Base-by-base conservation (phyloP, 805 yeast genomes). In the Ogataea nitratoaversa region DNA sequence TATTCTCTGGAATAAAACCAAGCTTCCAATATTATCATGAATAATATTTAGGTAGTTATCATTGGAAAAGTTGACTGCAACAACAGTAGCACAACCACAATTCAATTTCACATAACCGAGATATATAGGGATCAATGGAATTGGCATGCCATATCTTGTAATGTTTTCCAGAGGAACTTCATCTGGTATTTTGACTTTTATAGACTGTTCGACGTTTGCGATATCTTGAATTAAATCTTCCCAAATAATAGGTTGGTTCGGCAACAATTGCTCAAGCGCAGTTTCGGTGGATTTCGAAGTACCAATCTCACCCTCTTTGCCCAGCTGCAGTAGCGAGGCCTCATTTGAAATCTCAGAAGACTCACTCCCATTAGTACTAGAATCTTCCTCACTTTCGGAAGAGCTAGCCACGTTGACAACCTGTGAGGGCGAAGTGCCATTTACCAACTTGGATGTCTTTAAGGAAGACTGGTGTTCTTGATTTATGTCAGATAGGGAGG, bases 91-190 rank as follows among this genome's bases (percentile, higher is more conserved):
- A 12, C 11, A 13, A 3, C 41, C 32, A 18, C 33, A 30, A 2
- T 18, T 19, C 6, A n/a, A 11, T 3, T 33, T 32, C 19, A 20
- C 24, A 32, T 36, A 40, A 2, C 57, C 57, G 3, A 50, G 18
- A 28, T 44, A 52, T 4, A 52, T 37, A 2, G 57, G 57, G 9
- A 52, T 31, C 9, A 45, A 25, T 8, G 57, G 57, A 1, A 52
- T 28, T 2, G 50, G 43, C 1, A 33, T 36, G 17, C 19, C 20
- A 17, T 17, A 34, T n/a, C 24, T 30, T 13, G 30, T 24, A 7
- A 27, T 30, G 16, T 18, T 20, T 8, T 17, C n/a, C 2, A 31
- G 5, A 3, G 34, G 8, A 19, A 46, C 38, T 20, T 44, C 52
- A 17, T 34, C 38, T 1, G 50, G 49, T 18, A 51, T 23, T 0